Evolutionary conservation across 768 basidiomycete species (phyloP).

Genomic region (Auriscalpium orientale): DNA sequence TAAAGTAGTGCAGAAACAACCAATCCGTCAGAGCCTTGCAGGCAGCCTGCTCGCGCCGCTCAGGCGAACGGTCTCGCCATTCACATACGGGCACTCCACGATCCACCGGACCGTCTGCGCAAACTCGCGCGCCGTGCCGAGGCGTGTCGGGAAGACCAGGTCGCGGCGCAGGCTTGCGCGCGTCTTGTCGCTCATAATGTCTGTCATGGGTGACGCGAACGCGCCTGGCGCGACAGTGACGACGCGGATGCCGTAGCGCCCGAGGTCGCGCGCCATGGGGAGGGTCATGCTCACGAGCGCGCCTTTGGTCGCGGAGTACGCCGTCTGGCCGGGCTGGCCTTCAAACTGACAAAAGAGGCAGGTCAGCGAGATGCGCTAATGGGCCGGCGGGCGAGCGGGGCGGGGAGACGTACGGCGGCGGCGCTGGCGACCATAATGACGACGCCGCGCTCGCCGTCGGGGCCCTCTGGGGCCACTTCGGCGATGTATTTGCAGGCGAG

Average conservation of each 20-base stretch:
- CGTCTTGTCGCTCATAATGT: slow-evolving; percentile 20
- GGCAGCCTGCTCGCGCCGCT: slow-evolving; percentile 19
- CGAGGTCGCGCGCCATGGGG: slow-evolving; percentile 53
- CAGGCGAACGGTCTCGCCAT: slow-evolving; percentile 23
- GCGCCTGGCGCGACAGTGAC: slow-evolving; percentile 50
- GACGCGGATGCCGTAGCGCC: slow-evolving; percentile 44
- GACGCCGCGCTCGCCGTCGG: slow-evolving; percentile 50
- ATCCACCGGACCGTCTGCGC: slow-evolving; percentile 23
- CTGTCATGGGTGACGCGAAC: slow-evolving; percentile 38
- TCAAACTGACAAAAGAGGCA: slow-evolving; percentile 35
- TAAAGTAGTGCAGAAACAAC: no score
- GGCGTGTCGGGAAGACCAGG: slow-evolving; percentile 28
- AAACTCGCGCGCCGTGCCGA: slow-evolving; percentile 25
- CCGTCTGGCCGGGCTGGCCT: slow-evolving; percentile 50
- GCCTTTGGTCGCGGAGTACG: slow-evolving; percentile 51
- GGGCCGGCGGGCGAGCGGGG: no score
- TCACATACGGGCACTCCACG: slow-evolving; percentile 26
- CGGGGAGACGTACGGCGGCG: slow-evolving; percentile 29
- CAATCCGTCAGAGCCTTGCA: slow-evolving; percentile 11
- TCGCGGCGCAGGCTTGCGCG: slow-evolving; percentile 12
- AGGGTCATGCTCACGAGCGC: slow-evolving; percentile 50
- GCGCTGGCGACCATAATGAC: slow-evolving; percentile 50
- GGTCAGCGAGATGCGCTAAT: no score
- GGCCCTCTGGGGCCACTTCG: slow-evolving; percentile 34
- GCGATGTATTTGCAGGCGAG: slow-evolving; percentile 44